Conservation (phyloP, 2,329 filamentous ascomycete species). For the Bisporella sp. region DNA sequence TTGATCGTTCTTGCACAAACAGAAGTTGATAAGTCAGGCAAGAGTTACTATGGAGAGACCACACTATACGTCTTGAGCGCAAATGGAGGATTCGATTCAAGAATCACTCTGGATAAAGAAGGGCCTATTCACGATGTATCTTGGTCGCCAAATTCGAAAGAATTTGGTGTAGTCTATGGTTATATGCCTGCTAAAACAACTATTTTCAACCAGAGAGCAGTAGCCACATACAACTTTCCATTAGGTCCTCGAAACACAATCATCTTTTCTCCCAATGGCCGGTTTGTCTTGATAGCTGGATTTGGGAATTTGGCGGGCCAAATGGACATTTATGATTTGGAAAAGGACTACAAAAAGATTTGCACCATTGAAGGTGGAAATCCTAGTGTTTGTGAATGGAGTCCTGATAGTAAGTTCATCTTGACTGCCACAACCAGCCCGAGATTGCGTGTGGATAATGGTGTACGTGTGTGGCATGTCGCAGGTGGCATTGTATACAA, state of each 20-base stretch:
- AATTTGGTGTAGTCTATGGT: conserved; percentile 95
- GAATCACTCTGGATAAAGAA: conserved; percentile 90
- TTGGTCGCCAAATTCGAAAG: conserved; percentile 97
- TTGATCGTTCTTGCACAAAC: conserved; percentile 94
- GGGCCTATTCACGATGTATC: conserved; percentile 95
- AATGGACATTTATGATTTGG: conserved; percentile 94
- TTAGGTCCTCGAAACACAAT: conserved; percentile 91
- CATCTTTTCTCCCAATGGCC: conserved; percentile 85
- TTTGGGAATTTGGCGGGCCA: conserved; percentile 97
- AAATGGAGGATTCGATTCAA: conserved; percentile 85
- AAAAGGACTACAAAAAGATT: conserved; percentile 89
- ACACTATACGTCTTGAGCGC: conserved; percentile 92
- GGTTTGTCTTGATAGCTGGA: conserved; percentile 88
- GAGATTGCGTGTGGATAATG: conserved; percentile 91
- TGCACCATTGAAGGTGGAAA: conserved; percentile 93
- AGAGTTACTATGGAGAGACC: conserved; percentile 98
- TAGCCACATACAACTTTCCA: conserved; percentile 77
- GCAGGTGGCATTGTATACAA: conserved; percentile 87
- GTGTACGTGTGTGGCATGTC: conserved; percentile 91
- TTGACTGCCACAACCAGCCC: conserved; percentile 97
- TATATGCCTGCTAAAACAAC: conserved; percentile 99
- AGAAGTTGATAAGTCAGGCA: conserved; percentile 95
- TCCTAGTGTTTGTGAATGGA: conserved; percentile 95
- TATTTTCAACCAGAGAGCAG: conserved; percentile 87
- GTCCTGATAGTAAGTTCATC: conserved; percentile 89